A percentile compares a stretch with the other conserved stretches of the same genome.
phyloP scores from a whole-genome alignment of 179 eudicot genomes.

The Drosera spatulata region DNA sequence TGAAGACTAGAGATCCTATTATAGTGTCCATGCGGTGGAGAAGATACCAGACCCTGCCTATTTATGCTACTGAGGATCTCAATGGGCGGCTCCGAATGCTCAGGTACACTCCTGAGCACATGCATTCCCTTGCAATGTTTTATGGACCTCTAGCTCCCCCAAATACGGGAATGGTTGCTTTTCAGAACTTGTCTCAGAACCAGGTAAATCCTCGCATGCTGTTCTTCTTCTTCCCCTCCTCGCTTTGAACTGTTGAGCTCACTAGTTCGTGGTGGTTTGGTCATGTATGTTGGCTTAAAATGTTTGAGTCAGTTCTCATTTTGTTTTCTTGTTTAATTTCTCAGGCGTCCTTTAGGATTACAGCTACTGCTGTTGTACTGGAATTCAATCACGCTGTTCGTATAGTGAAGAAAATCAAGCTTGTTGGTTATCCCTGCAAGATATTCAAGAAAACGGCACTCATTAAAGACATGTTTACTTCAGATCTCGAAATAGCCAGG shows the following conservation, averaged over 20 bases:
- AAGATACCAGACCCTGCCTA: slow-evolving; percentile 83
- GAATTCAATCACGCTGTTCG: slow-evolving; percentile 82
- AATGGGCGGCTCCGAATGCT: slow-evolving; percentile 90
- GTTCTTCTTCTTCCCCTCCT: no score
- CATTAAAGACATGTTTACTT: slow-evolving; percentile 91
- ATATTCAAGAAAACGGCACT: slow-evolving; percentile 91
- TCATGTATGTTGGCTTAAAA: neutral
- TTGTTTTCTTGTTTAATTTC: slow-evolving; percentile 1
- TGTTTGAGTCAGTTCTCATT: neutral
- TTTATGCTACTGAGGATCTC: slow-evolving; percentile 81
- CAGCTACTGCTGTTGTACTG: slow-evolving; percentile 72
- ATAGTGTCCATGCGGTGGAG: slow-evolving; percentile 95
- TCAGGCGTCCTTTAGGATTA: slow-evolving; percentile 84
- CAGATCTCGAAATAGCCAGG: slow-evolving; percentile 96
- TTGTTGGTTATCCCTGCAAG: slow-evolving; percentile 83
- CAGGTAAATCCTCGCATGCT: slow-evolving; percentile 36
- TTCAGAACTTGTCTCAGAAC: slow-evolving; percentile 66
- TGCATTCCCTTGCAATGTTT: slow-evolving; percentile 98
- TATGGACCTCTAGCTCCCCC: slow-evolving; percentile 99
- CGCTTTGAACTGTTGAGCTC: no score
- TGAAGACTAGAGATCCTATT: slow-evolving; percentile 88
- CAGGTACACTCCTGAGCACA: slow-evolving; percentile 95
- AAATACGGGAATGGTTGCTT: slow-evolving; percentile 77
- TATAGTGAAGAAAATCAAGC: slow-evolving; percentile 88
- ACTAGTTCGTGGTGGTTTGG: neutral